These are phyloP conservation scores for Pestalotiopsis sp. DNA, from an alignment of 2,329 filamentous ascomycete genomes.

Conservation along the genomic window DNA sequence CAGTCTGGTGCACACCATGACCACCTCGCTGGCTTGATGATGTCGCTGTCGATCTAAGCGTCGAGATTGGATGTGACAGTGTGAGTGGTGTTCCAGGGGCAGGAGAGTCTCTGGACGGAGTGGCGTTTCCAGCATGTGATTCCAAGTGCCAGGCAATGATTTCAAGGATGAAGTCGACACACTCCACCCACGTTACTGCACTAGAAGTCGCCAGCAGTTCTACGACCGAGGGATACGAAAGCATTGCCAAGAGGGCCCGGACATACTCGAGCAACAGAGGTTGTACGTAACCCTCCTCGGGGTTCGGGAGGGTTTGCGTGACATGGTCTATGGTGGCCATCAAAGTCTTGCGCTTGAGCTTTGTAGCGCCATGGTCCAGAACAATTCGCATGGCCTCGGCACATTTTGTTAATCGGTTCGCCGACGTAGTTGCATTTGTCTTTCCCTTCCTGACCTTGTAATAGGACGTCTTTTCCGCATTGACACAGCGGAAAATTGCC, in stretches of 20 bases:
- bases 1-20: conserved; percentile 34
- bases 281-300: conserved; percentile 65
- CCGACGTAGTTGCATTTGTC: conserved; percentile 49
- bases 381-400: conserved; percentile 73
- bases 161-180: conserved; percentile 72
- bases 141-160: conserved; percentile 59
- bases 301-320: conserved; percentile 68
- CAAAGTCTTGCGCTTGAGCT: conserved; percentile 77
- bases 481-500: conserved; percentile 70
- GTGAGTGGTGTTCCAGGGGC: conserved; percentile 39
- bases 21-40: conserved; percentile 21
- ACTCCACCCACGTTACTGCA: conserved; percentile 67
- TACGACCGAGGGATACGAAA: conserved; percentile 75
- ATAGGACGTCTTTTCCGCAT: conserved; percentile 69
- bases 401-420: conserved; percentile 66
- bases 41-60: conserved; percentile 30
- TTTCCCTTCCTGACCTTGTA: conserved; percentile 51
- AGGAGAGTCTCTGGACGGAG: conserved; percentile 48
- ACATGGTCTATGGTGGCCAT: conserved; percentile 81
- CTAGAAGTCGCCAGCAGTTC: conserved; percentile 70
- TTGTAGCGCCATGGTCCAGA: conserved; percentile 69
- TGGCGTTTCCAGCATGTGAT: conserved; percentile 38
- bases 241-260: conserved; percentile 71
- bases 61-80: conserved; percentile 32
- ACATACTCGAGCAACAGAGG: conserved; percentile 78